Conservation (phyloP, 1,139 yeast species). For the Saccharomycopsis hybrid region DNA sequence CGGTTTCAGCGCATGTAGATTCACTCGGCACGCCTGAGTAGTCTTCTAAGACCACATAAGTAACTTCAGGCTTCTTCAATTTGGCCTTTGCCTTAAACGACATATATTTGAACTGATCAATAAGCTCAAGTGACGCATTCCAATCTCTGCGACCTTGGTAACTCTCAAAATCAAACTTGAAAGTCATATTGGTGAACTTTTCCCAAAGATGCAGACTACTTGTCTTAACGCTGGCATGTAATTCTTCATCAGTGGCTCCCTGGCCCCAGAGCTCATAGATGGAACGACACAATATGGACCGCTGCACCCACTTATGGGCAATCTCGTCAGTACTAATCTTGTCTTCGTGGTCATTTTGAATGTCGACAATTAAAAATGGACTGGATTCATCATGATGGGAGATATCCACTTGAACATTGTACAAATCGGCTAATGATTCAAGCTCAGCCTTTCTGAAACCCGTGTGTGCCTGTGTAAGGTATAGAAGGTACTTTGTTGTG, state of each 20-base stretch:
- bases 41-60: conserved; percentile 69
- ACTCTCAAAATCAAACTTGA: conserved; percentile 77
- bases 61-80: conserved; percentile 72
- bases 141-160: conserved; percentile 62
- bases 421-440: conserved; percentile 70
- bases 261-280: conserved; percentile 84
- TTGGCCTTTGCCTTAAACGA: conserved; percentile 71
- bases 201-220: conserved; percentile 24
- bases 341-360: conserved; percentile 36
- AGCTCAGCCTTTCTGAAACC: conserved; percentile 77
- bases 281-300: conserved; percentile 68
- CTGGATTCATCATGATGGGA: conserved; percentile 47
- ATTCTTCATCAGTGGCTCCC: conserved; percentile 47
- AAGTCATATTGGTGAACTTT: conserved; percentile 40
- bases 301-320: conserved; percentile 56
- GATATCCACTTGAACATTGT: conserved; percentile 53
- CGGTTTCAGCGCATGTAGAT: not conserved
- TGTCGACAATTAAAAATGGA: conserved; percentile 68
- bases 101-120: conserved; percentile 67
- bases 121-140: conserved; percentile 50
- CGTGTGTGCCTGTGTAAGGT: conserved; percentile 80
- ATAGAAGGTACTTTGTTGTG: conserved; percentile 51
- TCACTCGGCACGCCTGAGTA: conserved; percentile 38
- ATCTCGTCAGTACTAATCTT: no score
- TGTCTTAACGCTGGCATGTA: conserved; percentile 49